Conservation (phyloP, 306 rosid species). For the Hippophae rhamnoides region DNA sequence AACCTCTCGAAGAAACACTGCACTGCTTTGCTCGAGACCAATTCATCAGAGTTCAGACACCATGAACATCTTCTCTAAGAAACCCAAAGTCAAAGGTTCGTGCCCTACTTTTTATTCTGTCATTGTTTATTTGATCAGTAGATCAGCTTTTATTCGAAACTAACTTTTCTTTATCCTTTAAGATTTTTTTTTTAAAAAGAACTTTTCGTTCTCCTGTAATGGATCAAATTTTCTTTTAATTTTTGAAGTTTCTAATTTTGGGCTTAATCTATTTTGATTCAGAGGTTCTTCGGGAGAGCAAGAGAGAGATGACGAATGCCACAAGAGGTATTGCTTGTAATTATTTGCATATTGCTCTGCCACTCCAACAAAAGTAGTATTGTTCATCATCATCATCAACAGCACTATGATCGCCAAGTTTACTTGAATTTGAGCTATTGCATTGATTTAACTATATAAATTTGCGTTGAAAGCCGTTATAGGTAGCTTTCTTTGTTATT, state of each 20-base stretch:
- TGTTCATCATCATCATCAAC: no score
- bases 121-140: not conserved
- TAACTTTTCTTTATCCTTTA: slow-evolving; percentile 1
- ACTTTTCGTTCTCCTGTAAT: not conserved
- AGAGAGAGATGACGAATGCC: slow-evolving; percentile 78
- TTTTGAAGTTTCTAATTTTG: slow-evolving; percentile 4
- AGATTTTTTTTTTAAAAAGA: no score
- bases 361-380: no score
- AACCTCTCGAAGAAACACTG: slow-evolving; percentile 7
- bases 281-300: slow-evolving; percentile 97
- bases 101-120: slow-evolving; percentile 7
- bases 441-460: no score
- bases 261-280: slow-evolving; percentile 23
- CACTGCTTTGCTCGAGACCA: slow-evolving; percentile 4
- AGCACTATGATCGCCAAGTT: no score
- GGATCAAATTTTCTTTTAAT: not conserved
- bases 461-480: no score
- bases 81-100: slow-evolving; percentile 89
- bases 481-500: no score
- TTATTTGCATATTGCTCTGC: not conserved
- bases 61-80: slow-evolving; percentile 88
- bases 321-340: slow-evolving; percentile 50
- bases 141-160: slow-evolving; percentile 11
- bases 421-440: no score
- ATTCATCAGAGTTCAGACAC: not conserved